phyloP scores from a whole-genome alignment of 2,329 filamentous ascomycete species.

The Xylaria sp. region DNA sequence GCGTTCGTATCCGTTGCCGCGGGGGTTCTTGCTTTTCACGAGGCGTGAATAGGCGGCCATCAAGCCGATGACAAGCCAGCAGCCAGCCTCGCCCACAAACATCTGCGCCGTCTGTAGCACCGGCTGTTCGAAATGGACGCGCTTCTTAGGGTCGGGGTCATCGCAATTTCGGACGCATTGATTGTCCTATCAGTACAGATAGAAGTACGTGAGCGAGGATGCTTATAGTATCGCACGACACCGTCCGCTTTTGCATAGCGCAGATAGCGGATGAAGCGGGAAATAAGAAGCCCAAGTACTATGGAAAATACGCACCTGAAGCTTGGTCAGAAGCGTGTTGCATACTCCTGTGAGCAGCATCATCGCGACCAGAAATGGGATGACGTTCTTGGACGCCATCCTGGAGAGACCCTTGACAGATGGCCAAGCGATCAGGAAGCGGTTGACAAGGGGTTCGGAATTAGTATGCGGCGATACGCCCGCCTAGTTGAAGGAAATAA shows the following conservation, averaged over 20 bases:
- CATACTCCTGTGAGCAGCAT: slow-evolving; percentile 96
- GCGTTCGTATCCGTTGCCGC: slow-evolving; percentile 67
- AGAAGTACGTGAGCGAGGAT: too few relatives aligned
- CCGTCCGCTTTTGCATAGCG: background rate
- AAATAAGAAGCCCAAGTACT: background rate
- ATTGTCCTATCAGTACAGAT: slow-evolving; percentile 72
- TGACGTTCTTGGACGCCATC: slow-evolving; percentile 74
- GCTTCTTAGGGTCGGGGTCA: slow-evolving; percentile 67
- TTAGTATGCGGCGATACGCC: background rate
- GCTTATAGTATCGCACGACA: too few relatives aligned
- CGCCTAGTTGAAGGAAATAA: background rate
- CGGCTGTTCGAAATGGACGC: slow-evolving; percentile 85
- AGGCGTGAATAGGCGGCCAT: slow-evolving; percentile 70
- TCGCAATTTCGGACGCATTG: slow-evolving; percentile 95
- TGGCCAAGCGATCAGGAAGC: slow-evolving; percentile 3
- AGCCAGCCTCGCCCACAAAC: slow-evolving; percentile 96
- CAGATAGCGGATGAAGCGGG: background rate
- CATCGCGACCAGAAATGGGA: slow-evolving; percentile 90
- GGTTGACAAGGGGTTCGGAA: background rate
- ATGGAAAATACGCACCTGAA: slow-evolving; percentile 66
- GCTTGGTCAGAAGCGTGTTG: slow-evolving; percentile 97
- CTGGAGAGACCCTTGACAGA: slow-evolving; percentile 9
- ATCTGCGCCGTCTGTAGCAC: slow-evolving; percentile 97
- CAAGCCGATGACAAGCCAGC: slow-evolving; percentile 85
- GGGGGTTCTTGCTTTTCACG: slow-evolving; percentile 49